These are phyloP conservation scores for Calocybe gambosa DNA, from an alignment of 1,284 basidiomycete species.

Conservation along the genomic window DNA sequence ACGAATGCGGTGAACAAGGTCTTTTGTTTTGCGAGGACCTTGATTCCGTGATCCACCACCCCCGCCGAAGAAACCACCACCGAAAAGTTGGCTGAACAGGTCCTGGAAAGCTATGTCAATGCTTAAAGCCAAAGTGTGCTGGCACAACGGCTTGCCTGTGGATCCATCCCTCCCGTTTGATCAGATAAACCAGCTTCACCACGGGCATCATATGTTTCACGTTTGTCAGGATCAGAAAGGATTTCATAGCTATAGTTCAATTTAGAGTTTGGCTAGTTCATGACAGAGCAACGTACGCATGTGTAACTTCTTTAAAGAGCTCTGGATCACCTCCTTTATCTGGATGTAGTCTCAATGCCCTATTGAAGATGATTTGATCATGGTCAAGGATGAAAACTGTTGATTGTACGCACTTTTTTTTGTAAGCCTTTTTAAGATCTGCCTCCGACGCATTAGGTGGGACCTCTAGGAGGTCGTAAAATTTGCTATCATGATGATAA, in stretches of 20 bases:
- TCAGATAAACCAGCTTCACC: constrained; percentile 92
- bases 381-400: constrained; percentile 1
- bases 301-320: constrained; percentile 95
- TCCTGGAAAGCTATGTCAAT: constrained; percentile 47
- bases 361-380: constrained; percentile 28
- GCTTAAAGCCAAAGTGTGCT: constrained; percentile 18
- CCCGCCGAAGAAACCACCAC: constrained; percentile 38
- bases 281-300: constrained; percentile 62
- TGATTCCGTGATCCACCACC: constrained; percentile 58
- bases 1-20: constrained; percentile 95
- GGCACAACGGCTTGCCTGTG: constrained; percentile 53
- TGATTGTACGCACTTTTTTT: constrained; percentile 66
- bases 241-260: constrained; percentile 74
- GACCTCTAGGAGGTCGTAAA: constrained; percentile 84
- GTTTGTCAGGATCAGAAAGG: constrained; percentile 85
- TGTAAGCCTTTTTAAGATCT: constrained; percentile 92
- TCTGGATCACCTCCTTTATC: constrained; percentile 98
- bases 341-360: constrained; percentile 87
- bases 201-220: constrained; percentile 83
- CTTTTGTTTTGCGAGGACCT: constrained; percentile 96
- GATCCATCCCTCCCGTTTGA: constrained; percentile 93
- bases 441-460: constrained; percentile 69
- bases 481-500: constrained; percentile 53
- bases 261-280: constrained; percentile 1
- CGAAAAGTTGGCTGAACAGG: constrained; percentile 95